Base-by-base conservation (phyloP, 2,329 filamentous ascomycete genomes). In the Sarocladium oryzae region DNA sequence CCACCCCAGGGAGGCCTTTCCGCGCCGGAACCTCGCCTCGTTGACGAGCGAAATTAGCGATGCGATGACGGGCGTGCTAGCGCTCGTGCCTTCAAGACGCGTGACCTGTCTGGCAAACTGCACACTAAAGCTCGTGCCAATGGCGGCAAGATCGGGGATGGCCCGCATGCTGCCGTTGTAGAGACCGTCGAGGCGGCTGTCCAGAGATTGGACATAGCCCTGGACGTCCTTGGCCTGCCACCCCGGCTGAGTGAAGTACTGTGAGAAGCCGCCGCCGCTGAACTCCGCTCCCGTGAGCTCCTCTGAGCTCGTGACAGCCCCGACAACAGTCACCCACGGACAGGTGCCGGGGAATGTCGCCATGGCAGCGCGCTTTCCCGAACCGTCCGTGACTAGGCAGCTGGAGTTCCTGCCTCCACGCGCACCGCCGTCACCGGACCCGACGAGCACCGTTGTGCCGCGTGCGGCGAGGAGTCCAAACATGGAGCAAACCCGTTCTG, bases 301-400 rank as follows among this genome's bases (percentile, higher is more conserved):
- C 2, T 57, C 56, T 2, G 56, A 56, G 56, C 68, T 68, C 35
- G 54, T 60, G 1, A 81, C 83, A 1, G 78, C 84, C 6, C 85
- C 85, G 1, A 88, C 78, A 2, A 76, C 69, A 0, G 85, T 88
- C 7, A 88, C 77, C 63, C 79, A 88, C 0, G 84, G 85, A 57
- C 85, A 89, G 0, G 77, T 76, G 0, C 77, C 78, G 0, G 85
- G 85, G 65, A 88, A 89, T 4, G 74, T 76, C 1, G 82, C 75
- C 26, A 81, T 69, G 60, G 84, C 81, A 18, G 75, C 70, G 11
- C 33, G 26, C n/a, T 26, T n/a, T 9, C 75, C 74, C 1, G 69
- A 71, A 20, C 81, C 82, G 52, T 85, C 80, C 59, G 84, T 82
- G 52, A 73, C 73, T 49, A 72, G 66, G 66, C 83, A 87, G 18